A percentile compares a stretch with the other conserved stretches of the same genome.
phyloP scores from a whole-genome alignment of 2,329 filamentous ascomycete genomes.

The Drechslera avenae region DNA sequence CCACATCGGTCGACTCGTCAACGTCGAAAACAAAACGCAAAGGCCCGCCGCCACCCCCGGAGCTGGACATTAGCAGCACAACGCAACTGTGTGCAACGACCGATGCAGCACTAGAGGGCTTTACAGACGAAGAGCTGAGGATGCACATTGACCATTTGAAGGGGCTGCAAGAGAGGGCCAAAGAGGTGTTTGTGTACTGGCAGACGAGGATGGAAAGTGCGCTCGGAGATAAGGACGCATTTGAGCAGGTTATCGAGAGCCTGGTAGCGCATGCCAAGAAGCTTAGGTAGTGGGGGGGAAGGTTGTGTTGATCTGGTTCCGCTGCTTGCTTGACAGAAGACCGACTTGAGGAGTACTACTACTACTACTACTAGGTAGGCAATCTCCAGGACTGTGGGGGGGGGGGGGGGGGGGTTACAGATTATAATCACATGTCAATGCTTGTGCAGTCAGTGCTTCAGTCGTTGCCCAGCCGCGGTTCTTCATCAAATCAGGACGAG shows the following conservation, averaged over 20 bases:
- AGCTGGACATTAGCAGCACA: conserved; percentile 78
- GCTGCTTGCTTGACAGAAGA: too few species aligned
- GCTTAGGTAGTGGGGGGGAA: conserved; percentile 60
- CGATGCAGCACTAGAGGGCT: conserved; percentile 77
- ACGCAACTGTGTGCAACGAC: conserved; percentile 82
- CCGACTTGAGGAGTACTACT: too few species aligned
- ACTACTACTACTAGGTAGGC: too few species aligned
- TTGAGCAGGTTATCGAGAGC: conserved; percentile 97
- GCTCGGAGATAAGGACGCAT: conserved; percentile 86
- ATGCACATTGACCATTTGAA: conserved; percentile 73
- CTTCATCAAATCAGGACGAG: too few species aligned
- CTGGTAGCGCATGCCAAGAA: conserved; percentile 89
- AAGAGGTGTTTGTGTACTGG: conserved; percentile 86
- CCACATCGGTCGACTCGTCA: conserved; percentile 47
- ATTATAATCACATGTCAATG: too few species aligned
- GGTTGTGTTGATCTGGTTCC: too few species aligned
- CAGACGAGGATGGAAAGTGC: conserved; percentile 83
- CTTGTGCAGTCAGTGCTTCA: too few species aligned
- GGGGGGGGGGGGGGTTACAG: too few species aligned
- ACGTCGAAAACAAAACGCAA: conserved; percentile 49
- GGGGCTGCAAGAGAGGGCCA: conserved; percentile 71
- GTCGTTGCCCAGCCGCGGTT: too few species aligned
- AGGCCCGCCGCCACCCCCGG: conserved; percentile 71
- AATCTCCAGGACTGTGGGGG: too few species aligned
- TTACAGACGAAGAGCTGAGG: conserved; percentile 77